Evolutionary conservation across 148 eudicot genomes (phyloP).

Genomic region (Polygonum maritimum): DNA sequence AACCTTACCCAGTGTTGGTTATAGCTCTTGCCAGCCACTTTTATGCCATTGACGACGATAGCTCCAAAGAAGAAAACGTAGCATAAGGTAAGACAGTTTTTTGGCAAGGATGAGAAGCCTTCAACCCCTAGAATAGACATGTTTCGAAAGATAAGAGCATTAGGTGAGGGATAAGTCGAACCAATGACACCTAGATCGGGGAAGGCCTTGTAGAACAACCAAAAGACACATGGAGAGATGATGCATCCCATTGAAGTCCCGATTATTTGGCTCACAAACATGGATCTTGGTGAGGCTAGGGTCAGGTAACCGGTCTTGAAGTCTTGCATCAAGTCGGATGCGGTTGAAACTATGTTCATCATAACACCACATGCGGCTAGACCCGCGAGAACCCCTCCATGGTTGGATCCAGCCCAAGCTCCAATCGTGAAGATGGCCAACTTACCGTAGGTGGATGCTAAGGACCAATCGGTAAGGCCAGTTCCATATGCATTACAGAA

Average conservation of each 20-base stretch:
- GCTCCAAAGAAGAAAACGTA: constrained; percentile 42
- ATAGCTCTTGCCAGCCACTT: constrained; percentile 30
- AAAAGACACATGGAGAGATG: constrained; percentile 51
- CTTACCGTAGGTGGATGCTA: constrained; percentile 85
- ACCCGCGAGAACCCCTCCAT: constrained; percentile 73
- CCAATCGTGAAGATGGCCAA: constrained; percentile 72
- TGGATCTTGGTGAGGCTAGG: constrained; percentile 52
- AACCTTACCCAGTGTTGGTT: constrained; percentile 24
- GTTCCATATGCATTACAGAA: constrained; percentile 92
- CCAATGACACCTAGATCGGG: constrained; percentile 31
- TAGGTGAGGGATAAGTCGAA: constrained; percentile 50
- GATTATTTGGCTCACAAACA: constrained; percentile 66
- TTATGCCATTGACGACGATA: constrained; percentile 33
- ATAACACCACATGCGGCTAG: constrained; percentile 86
- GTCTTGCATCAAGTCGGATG: constrained; percentile 75
- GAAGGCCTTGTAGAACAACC: constrained; percentile 70
- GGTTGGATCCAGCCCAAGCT: constrained; percentile 69
- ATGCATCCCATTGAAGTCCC: constrained; percentile 70
- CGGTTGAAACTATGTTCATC: constrained; percentile 85
- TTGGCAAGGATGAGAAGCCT: constrained; percentile 49
- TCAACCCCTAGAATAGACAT: constrained; percentile 61
- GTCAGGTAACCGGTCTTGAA: constrained; percentile 82
- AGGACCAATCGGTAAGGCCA: constrained; percentile 92
- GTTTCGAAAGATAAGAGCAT: constrained; percentile 43
- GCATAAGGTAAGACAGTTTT: constrained; percentile 52